phyloP scores from a whole-genome alignment of 768 basidiomycete genomes.

The Termitomyces bulborhizus region DNA sequence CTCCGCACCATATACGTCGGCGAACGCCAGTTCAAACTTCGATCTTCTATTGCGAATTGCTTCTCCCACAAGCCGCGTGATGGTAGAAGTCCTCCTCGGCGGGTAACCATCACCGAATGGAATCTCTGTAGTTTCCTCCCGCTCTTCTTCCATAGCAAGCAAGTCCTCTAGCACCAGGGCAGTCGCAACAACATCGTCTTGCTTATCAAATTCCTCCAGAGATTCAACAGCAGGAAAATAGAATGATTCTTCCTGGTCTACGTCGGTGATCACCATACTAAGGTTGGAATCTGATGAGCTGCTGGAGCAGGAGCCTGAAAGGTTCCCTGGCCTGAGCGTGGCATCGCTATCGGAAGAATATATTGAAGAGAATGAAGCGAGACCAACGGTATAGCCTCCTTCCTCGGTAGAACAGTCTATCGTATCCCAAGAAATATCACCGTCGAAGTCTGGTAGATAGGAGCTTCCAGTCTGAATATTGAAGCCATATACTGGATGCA shows the following conservation, averaged over 20 bases:
- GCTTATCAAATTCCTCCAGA: neutral
- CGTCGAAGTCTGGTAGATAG: slow-evolving; percentile 3
- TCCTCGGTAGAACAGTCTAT: slow-evolving; percentile 1
- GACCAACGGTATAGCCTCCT: neutral
- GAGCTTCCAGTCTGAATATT: slow-evolving; percentile 1
- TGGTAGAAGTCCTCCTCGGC: slow-evolving; percentile 1
- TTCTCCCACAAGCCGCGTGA: slow-evolving; percentile 2
- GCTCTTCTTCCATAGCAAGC: neutral
- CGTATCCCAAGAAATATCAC: slow-evolving; percentile 7
- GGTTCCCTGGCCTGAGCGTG: neutral
- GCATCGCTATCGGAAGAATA: neutral
- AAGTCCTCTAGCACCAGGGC: neutral
- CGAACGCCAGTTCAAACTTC: neutral
- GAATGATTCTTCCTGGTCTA: neutral
- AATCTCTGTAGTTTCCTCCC: neutral
- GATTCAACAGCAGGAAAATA: neutral
- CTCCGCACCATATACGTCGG: neutral
- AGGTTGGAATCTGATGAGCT: neutral
- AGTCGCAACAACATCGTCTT: neutral
- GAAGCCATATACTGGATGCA: neutral
- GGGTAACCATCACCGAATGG: neutral
- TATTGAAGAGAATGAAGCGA: neutral
- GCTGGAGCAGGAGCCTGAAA: neutral
- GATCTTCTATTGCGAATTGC: neutral
- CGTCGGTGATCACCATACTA: neutral